phyloP scores from a whole-genome alignment of 1,284 basidiomycete species.

The Marasmius tenuissimus region DNA sequence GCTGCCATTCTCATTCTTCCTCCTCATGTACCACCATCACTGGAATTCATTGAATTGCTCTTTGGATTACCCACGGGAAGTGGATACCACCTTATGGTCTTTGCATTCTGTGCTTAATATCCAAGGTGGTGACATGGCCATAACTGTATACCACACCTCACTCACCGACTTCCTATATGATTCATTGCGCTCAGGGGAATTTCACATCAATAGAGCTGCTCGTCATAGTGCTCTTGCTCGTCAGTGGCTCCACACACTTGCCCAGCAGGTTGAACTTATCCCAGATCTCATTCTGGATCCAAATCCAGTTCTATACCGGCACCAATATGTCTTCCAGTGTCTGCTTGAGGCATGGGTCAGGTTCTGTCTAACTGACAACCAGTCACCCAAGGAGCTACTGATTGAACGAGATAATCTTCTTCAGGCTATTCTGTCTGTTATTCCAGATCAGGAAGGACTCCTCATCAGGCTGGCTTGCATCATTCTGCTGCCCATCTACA shows the following conservation, averaged over 20 bases:
- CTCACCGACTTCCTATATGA: neutral
- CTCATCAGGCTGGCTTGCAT: no score
- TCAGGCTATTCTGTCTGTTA: no score
- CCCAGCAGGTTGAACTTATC: no score
- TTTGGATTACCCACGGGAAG: neutral
- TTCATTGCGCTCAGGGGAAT: neutral
- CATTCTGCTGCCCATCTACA: no score
- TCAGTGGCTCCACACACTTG: no score
- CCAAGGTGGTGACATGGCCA: neutral
- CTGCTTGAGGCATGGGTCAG: no score
- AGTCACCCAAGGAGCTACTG: no score
- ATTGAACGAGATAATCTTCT: no score
- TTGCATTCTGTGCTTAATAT: neutral
- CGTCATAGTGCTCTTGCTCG: neutral
- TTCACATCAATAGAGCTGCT: neutral
- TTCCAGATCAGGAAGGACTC: no score
- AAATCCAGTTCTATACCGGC: neutral
- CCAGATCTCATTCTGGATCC: neutral
- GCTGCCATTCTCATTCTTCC: neutral
- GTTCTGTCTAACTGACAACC: no score
- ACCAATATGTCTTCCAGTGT: no score
- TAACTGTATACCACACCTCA: neutral
- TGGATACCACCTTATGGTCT: neutral
- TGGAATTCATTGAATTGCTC: neutral
- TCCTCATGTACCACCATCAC: neutral